Evolutionary conservation across 306 rosid genomes (phyloP).

Genomic region (Quercus wislizeni): DNA sequence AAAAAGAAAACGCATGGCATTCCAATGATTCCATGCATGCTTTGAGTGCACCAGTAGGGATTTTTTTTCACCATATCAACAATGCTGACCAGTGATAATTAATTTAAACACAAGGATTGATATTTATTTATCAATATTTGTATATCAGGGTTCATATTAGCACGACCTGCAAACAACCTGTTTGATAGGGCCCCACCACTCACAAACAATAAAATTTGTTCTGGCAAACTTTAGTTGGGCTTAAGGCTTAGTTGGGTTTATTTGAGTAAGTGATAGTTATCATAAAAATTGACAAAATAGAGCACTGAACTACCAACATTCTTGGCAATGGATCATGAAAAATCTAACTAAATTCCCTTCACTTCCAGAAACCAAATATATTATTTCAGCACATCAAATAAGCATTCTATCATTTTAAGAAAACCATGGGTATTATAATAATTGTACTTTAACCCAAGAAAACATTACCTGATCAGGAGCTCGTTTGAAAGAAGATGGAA

Average conservation of each 20-base stretch:
- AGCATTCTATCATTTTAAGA: not conserved
- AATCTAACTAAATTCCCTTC: not conserved
- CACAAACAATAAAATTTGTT: not conserved
- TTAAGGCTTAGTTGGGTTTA: not conserved
- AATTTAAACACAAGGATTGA: not conserved
- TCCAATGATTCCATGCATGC: not conserved
- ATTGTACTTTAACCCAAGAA: not conserved
- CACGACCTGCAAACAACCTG: not conserved
- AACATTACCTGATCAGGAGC: conserved; percentile 79
- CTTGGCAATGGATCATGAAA: not conserved
- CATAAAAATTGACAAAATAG: not conserved
- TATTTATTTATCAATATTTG: not conserved
- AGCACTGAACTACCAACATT: not conserved
- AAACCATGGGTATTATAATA: not conserved
- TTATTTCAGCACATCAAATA: not conserved
- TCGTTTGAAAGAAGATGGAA: conserved; percentile 61
- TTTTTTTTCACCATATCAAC: not conserved
- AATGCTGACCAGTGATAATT: not conserved
- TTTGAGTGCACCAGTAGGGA: not conserved
- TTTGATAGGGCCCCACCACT: not conserved
- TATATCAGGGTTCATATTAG: not conserved
- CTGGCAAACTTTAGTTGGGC: not conserved
- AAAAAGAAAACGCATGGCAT: not conserved
- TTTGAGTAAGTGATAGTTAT: not conserved
- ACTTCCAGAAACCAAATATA: not conserved